phyloP scores from a whole-genome alignment of 2,329 filamentous ascomycete species.

The Achaetomium macrosporum region DNA sequence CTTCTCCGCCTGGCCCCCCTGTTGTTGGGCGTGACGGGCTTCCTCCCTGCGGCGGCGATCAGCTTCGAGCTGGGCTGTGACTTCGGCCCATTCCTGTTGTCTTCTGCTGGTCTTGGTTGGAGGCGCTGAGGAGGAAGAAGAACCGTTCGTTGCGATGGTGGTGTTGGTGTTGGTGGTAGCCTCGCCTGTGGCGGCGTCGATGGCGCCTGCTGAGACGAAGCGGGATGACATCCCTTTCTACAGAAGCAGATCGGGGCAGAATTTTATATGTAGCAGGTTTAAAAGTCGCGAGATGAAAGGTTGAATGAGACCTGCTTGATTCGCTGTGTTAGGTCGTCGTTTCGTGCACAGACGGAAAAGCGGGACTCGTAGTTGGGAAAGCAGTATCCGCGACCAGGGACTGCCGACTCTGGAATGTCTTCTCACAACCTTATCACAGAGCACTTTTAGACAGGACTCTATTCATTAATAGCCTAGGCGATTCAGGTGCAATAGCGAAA shows the following conservation, averaged over 20 bases:
- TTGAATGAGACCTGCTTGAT: no score
- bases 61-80: conserved; percentile 58
- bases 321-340: no score
- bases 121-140: not conserved
- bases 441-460: no score
- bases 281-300: no score
- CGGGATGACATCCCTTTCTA: conserved; percentile 42
- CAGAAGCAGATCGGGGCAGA: not conserved
- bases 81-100: conserved; percentile 53
- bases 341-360: no score
- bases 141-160: not conserved
- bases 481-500: no score
- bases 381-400: no score
- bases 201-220: conserved; percentile 52
- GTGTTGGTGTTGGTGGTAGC: conserved; percentile 15
- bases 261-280: no score
- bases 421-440: no score
- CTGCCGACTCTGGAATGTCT: no score
- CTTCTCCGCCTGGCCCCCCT: conserved; percentile 37
- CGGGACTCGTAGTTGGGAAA: no score
- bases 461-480: no score
- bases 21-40: conserved; percentile 34
- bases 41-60: conserved; percentile 51
- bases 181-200: conserved; percentile 35
- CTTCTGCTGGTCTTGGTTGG: not conserved